Evolutionary conservation across 371 early-diverging fungal species (phyloP), one percentile per base, ranked within the genome.

Genomic region (Lichtheimia ramosa): DNA sequence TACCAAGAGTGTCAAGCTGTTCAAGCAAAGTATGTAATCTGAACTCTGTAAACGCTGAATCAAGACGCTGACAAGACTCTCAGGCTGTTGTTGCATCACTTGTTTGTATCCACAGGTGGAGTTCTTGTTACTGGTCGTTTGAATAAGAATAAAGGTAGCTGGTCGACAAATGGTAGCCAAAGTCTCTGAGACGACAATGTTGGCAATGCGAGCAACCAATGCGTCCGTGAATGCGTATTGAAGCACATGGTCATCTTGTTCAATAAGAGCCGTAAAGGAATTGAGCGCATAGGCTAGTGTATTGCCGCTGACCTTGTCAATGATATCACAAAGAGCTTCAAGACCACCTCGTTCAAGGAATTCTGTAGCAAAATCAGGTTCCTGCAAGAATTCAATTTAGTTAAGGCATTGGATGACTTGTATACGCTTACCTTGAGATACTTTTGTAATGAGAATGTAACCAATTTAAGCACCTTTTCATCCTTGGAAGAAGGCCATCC

Each of bases 251-350:
- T 34, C 34, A 42, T 87, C 79, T 60, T 88, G 87, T 39, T 88
- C 88, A 83, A 89, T 83, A 13, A 89, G 68, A 6, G 83, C 83
- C n/a, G 81, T 70, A 54, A 89, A 71, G 0, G 88, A 83, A 27
- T 82, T 84, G 42, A 91, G 68, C 3, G 90, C 90, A 73, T 89
- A 89, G 8, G 90, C 90, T 13, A 91, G 66, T 0, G 88, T 87
- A 55, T 89, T 91, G 25, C 89, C 89, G 46, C 67, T 78, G 0
- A 79, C 64, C 25, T 72, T 81, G 41, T 73, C 68, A 21, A 89
- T 83, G 28, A 84, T 76, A 25, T 85, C 79, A 59, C 86, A 83
- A n/a, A 91, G 69, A 48, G 81, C 80, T 24, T 75, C 70, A 14
- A 87, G 59, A 7, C 91, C 91, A 18, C 82, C 85, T 43, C 75